These are phyloP conservation scores for Shiraia bambusicola DNA, from an alignment of 2,329 filamentous ascomycete species.

Conservation along the genomic window DNA sequence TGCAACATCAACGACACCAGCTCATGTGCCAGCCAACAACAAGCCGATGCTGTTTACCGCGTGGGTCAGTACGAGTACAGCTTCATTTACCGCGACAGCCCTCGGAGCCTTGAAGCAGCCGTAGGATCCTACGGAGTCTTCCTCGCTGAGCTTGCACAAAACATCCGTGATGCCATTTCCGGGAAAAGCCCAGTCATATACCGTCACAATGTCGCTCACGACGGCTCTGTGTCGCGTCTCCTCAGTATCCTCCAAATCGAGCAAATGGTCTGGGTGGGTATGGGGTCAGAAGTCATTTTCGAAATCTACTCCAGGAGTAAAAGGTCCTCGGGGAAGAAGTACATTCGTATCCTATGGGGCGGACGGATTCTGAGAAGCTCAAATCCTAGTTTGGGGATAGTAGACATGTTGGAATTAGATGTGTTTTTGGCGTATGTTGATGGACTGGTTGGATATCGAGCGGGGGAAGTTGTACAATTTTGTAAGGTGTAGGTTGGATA, in stretches of 20 bases:
- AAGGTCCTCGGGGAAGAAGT: slow-evolving; percentile 37
- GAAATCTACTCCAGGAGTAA: slow-evolving; percentile 61
- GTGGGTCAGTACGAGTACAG: slow-evolving; percentile 80
- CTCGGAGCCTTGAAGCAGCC: slow-evolving; percentile 63
- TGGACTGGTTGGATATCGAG: slow-evolving; percentile 62
- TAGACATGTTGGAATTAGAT: slow-evolving; percentile 71
- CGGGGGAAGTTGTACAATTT: slow-evolving; percentile 44
- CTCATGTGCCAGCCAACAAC: slow-evolving; percentile 62
- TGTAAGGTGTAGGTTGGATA: slow-evolving; percentile 25
- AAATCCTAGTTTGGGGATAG: slow-evolving; percentile 64
- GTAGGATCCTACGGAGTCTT: slow-evolving; percentile 68
- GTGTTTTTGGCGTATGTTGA: slow-evolving; percentile 70
- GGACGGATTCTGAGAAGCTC: slow-evolving; percentile 68
- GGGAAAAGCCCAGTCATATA: slow-evolving; percentile 52
- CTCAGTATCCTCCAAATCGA: slow-evolving; percentile 72
- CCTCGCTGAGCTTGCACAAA: slow-evolving; percentile 68
- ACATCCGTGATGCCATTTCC: slow-evolving; percentile 55
- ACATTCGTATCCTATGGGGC: slow-evolving; percentile 69
- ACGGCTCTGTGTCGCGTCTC: slow-evolving; percentile 69
- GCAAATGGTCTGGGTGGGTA: slow-evolving; percentile 80
- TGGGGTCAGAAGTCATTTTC: slow-evolving; percentile 78
- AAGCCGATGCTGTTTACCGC: slow-evolving; percentile 71
- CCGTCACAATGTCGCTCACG: slow-evolving; percentile 77
- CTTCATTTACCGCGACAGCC: slow-evolving; percentile 70
- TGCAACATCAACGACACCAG: slow-evolving; percentile 58